These are phyloP conservation scores for Spergularia azorica DNA, from an alignment of 179 eudicot genomes.

Conservation along the genomic window DNA sequence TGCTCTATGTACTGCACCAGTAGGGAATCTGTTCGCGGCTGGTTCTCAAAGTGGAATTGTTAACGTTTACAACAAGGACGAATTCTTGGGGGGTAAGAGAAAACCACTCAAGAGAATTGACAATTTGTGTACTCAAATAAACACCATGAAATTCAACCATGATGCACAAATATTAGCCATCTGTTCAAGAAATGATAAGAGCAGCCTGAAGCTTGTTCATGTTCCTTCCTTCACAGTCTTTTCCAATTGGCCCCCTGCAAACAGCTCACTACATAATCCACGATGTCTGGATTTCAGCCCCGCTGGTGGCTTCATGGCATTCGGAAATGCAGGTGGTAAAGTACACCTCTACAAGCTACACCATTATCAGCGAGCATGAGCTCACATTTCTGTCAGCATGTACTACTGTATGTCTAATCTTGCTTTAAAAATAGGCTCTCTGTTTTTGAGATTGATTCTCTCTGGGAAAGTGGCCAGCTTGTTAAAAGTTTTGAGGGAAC, in stretches of 20 bases:
- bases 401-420: constrained; percentile 2
- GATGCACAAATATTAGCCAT: constrained; percentile 80
- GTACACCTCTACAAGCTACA: constrained; percentile 86
- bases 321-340: constrained; percentile 78
- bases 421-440: constrained; percentile 3
- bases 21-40: constrained; percentile 74
- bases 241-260: constrained; percentile 85
- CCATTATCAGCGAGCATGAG: constrained; percentile 45
- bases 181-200: constrained; percentile 70
- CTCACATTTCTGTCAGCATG: not conserved
- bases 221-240: constrained; percentile 59
- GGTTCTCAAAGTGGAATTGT: constrained; percentile 86
- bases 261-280: constrained; percentile 41
- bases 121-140: constrained; percentile 60
- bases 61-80: constrained; percentile 70
- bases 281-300: constrained; percentile 88
- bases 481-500: not conserved
- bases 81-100: constrained; percentile 75
- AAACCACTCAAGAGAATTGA: constrained; percentile 71
- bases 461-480: not conserved
- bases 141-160: constrained; percentile 68
- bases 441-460: not conserved
- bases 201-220: constrained; percentile 57
- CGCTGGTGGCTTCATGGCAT: constrained; percentile 87
- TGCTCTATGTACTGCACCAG: constrained; percentile 64